Evolutionary conservation across 352 stramenopile species (phyloP).

Genomic region (Phytophthora citrophthora): DNA sequence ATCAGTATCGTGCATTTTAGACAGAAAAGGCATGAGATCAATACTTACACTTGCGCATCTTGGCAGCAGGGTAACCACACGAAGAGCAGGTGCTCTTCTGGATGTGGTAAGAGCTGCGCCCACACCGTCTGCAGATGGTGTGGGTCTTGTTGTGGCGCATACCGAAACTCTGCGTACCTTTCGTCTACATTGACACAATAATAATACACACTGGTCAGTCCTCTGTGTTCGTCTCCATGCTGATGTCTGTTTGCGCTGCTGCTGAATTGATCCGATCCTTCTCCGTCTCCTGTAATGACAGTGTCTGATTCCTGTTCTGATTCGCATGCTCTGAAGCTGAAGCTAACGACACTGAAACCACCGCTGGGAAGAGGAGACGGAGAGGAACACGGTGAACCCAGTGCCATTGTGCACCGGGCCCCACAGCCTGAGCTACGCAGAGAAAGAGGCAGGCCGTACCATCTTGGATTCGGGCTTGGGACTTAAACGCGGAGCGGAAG

Average conservation of each 20-base stretch:
- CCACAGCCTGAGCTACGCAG: not conserved
- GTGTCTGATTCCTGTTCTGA: conserved; percentile 6
- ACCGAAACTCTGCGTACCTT: conserved; percentile 99
- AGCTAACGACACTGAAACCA: not conserved
- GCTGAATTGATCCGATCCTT: conserved; percentile 1
- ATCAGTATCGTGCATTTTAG: not conserved
- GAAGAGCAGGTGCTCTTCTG: conserved; percentile 99
- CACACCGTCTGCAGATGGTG: conserved; percentile 99
- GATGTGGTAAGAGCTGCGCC: conserved; percentile 99
- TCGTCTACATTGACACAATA: conserved; percentile 91
- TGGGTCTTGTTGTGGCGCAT: conserved; percentile 99
- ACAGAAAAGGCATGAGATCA: conserved; percentile 4
- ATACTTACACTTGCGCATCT: conserved; percentile 96
- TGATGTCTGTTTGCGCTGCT: not conserved
- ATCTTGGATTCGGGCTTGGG: conserved; percentile 86
- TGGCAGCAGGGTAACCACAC: conserved; percentile 98
- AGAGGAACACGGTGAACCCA: not conserved
- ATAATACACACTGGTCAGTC: conserved; percentile 25
- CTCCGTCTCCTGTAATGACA: conserved; percentile 8
- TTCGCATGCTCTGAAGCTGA: conserved; percentile 10
- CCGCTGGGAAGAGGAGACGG: conserved; percentile 13
- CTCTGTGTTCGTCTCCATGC: not conserved
- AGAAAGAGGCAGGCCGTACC: conserved; percentile 47
- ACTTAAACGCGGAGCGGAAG: conserved; percentile 89
- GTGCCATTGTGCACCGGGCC: not conserved